Percentiles rank a stretch among this genome's conserved stretches.
Evolutionary conservation across 441 rosid genomes (phyloP).

Genomic region (Breynia disticha): DNA sequence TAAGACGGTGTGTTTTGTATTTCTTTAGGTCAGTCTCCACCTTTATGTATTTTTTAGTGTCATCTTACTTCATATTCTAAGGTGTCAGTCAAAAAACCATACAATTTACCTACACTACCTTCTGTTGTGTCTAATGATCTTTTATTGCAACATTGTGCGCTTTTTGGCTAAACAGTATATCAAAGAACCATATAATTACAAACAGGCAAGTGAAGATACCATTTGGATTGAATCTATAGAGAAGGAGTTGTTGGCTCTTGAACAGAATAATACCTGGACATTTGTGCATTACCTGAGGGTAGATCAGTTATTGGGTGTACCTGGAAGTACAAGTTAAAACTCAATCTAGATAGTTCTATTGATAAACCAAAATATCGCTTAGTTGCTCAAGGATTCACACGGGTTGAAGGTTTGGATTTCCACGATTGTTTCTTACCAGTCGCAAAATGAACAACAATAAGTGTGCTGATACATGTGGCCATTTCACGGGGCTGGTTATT

Average conservation of each 20-base stretch:
- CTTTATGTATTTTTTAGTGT: no score
- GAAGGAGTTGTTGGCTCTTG: neutral
- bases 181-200: neutral
- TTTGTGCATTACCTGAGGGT: neutral
- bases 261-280: neutral
- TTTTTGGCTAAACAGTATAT: no score
- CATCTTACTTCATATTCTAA: no score
- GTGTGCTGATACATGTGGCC: neutral
- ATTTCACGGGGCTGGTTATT: neutral
- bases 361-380: neutral
- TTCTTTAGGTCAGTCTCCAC: no score
- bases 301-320: neutral
- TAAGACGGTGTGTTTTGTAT: no score
- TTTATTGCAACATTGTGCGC: neutral
- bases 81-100: no score
- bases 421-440: neutral
- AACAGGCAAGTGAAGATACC: neutral
- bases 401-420: neutral
- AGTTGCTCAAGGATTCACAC: neutral
- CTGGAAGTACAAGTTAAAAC: neutral
- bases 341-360: neutral
- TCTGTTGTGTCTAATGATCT: neutral
- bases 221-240: neutral
- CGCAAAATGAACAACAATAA: neutral
- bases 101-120: neutral